These are phyloP conservation scores for Populus hybrid DNA, from an alignment of 441 rosid genomes.

Conservation along the genomic window DNA sequence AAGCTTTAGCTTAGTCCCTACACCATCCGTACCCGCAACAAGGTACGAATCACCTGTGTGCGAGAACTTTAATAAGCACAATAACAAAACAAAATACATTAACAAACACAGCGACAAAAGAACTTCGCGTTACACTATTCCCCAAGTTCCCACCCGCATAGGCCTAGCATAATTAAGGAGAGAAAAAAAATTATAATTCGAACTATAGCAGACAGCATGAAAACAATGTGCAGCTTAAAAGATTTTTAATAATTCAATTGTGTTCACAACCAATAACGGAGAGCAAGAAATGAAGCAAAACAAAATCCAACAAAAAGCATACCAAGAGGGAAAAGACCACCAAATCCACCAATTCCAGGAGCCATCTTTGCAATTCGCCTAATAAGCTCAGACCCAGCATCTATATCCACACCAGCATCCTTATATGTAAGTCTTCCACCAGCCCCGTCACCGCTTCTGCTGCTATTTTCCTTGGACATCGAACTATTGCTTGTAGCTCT, in stretches of 20 bases:
- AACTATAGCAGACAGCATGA: not conserved
- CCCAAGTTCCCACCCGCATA: not conserved
- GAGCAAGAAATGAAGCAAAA: no score
- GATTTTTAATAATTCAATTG: not conserved
- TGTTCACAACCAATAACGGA: not conserved
- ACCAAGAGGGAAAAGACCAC: constrained; percentile 88
- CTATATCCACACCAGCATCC: constrained; percentile 92
- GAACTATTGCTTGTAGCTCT: constrained; percentile 15
- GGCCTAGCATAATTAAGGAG: not conserved
- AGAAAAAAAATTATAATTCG: no score
- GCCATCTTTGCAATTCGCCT: constrained; percentile 84
- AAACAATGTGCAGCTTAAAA: not conserved
- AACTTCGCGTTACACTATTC: not conserved
- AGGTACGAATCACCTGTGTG: constrained; percentile 76
- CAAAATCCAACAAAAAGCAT: constrained; percentile 1
- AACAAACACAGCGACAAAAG: not conserved
- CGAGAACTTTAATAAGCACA: constrained; percentile 13
- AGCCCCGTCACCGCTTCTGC: constrained; percentile 19
- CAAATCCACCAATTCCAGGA: constrained; percentile 91
- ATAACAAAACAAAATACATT: not conserved
- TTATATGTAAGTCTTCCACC: constrained; percentile 56
- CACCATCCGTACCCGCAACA: constrained; percentile 98
- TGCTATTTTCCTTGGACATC: constrained; percentile 28
- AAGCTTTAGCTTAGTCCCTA: constrained; percentile 89
- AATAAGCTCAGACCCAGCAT: constrained; percentile 93